phyloP scores from a whole-genome alignment of 1,284 basidiomycete genomes.

The Inonotus hispidus region DNA sequence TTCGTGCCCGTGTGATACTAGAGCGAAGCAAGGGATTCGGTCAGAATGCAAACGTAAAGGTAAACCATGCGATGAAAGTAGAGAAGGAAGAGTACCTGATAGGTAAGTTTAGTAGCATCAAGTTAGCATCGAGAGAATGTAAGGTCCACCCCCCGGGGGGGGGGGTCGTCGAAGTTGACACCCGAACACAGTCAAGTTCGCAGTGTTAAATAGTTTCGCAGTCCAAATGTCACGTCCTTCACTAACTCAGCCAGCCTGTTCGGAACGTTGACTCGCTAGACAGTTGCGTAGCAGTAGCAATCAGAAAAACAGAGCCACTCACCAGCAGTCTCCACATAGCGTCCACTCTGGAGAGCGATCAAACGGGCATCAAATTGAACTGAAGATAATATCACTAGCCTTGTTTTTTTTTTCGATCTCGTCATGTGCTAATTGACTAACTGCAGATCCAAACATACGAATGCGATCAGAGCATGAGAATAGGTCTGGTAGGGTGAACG shows the following conservation, averaged over 20 bases:
- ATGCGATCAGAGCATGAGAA: conserved; percentile 72
- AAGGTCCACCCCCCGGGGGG: conserved; percentile 39
- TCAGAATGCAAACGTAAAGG: background rate
- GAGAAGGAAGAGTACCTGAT: conserved; percentile 25
- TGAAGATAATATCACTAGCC: conserved; percentile 15
- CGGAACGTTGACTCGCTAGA: background rate
- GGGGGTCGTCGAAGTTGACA: conserved; percentile 44
- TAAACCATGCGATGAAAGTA: too few species aligned
- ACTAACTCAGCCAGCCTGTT: conserved; percentile 52
- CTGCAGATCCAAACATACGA: conserved; percentile 43
- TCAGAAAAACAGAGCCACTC: conserved; percentile 19
- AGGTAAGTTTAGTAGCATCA: conserved; percentile 69
- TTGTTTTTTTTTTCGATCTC: background rate
- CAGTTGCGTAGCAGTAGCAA: too few species aligned
- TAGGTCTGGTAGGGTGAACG: conserved; percentile 68
- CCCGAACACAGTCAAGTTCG: conserved; percentile 30
- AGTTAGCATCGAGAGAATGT: conserved; percentile 66
- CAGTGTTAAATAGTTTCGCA: background rate
- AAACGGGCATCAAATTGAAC: conserved; percentile 58
- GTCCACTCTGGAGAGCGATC: conserved; percentile 73
- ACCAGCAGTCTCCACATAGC: conserved; percentile 86
- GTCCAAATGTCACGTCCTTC: background rate
- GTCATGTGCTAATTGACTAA: conserved; percentile 15
- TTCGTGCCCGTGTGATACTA: conserved; percentile 52
- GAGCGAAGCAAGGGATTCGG: background rate